Conservation (phyloP, 768 basidiomycete species). For the Crassisporium funariophilum region DNA sequence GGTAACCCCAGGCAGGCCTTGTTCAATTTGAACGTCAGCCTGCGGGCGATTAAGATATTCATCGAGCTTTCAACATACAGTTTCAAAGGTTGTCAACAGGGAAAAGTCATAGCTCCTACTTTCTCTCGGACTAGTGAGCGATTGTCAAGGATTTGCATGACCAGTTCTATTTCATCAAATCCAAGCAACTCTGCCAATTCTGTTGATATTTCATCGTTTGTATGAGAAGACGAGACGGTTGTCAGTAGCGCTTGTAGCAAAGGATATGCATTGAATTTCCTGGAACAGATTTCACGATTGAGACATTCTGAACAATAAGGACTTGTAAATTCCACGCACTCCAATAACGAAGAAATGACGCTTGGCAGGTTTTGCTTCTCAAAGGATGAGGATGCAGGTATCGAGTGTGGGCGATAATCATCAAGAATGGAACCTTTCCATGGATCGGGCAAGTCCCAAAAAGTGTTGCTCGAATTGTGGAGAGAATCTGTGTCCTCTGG, state of each 20-base stretch:
- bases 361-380: too few relatives aligned
- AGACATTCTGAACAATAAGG: too few relatives aligned
- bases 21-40: background rate
- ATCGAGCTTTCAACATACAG: conserved; percentile 15
- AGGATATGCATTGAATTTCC: conserved; percentile 15
- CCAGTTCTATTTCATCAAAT: conserved; percentile 80
- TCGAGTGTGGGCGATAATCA: too few relatives aligned
- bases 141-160: conserved; percentile 65
- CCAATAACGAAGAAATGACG: too few relatives aligned
- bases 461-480: too few relatives aligned
- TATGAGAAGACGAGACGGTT: conserved; percentile 50
- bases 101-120: conserved; percentile 36
- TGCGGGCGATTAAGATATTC: background rate
- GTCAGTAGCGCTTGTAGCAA: conserved; percentile 8
- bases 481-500: conserved; percentile 16
- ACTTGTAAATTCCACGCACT: too few relatives aligned
- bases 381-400: too few relatives aligned
- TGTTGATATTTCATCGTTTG: conserved; percentile 73
- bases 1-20: too few relatives aligned
- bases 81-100: conserved; percentile 1
- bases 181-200: conserved; percentile 83
- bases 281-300: conserved; percentile 3
- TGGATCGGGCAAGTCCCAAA: too few relatives aligned
- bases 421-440: too few relatives aligned
- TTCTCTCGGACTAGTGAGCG: conserved; percentile 50